Conservation (phyloP, 768 basidiomycete species). For the Fomitopsis pulvina region DNA sequence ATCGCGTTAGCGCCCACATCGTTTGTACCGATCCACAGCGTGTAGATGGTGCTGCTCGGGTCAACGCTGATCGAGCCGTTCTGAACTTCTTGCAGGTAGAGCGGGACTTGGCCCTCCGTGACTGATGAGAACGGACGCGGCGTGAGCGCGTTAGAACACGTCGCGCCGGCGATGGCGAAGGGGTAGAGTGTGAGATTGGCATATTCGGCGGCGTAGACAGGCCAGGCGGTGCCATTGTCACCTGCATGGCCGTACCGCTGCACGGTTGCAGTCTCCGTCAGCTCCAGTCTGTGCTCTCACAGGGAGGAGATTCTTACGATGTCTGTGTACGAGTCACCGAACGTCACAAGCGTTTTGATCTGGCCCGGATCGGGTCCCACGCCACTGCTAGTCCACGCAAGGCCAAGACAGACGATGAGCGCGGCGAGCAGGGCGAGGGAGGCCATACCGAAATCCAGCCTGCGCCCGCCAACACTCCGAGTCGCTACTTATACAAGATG, state of each 20-base stretch:
- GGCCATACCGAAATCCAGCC: too few relatives aligned
- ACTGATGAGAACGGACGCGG: slow-evolving; percentile 50
- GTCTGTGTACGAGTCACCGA: slow-evolving; percentile 61
- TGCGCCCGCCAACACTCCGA: too few relatives aligned
- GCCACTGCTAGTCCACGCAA: not conserved
- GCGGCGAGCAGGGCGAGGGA: not conserved
- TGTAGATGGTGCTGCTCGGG: slow-evolving; percentile 47
- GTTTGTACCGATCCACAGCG: slow-evolving; percentile 50
- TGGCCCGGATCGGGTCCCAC: slow-evolving; percentile 27
- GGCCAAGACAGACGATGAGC: not conserved
- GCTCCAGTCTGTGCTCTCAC: not conserved
- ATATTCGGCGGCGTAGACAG: slow-evolving; percentile 49
- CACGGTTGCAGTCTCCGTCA: slow-evolving; percentile 4
- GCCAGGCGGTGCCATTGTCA: slow-evolving; percentile 48
- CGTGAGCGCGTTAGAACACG: slow-evolving; percentile 58
- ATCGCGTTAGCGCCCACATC: slow-evolving; percentile 49
- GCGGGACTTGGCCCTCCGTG: slow-evolving; percentile 47
- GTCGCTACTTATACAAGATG: too few relatives aligned
- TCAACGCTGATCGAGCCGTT: slow-evolving; percentile 36
- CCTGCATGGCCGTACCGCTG: slow-evolving; percentile 16
- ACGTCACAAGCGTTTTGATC: slow-evolving; percentile 58
- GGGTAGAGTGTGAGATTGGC: slow-evolving; percentile 44
- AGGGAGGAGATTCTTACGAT: slow-evolving; percentile 39
- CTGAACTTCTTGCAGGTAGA: slow-evolving; percentile 36
- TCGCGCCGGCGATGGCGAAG: slow-evolving; percentile 55